Base-by-base conservation (phyloP, 495 filamentous ascomycete species). In the Penicillium silybi region DNA sequence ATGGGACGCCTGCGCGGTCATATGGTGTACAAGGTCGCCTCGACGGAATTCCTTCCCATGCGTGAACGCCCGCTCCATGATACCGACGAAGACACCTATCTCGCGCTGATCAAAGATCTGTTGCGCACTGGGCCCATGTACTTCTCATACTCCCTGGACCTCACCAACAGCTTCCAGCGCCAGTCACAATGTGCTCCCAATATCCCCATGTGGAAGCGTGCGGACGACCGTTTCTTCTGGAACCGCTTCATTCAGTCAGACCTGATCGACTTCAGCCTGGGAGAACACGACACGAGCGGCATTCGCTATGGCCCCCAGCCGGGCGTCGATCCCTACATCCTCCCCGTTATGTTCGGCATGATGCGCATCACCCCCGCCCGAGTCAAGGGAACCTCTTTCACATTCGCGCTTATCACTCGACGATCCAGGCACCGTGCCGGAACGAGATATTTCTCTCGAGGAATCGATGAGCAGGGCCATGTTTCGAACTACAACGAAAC, bases 161-260 rank as follows among this genome's bases (percentile, higher is more conserved):
- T 98, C 54, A 98, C 93, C 42, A 97, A 92, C 73, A 89, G 80
- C 66, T 95, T 96, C 71, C 93, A 98, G 70, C 80, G 95, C 44
- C 93, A 97, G 69, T 80, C 89, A 2, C 81, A 89, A 48, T 72
- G 78, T 19, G 81, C 96, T 56, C 59, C 71, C 18, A 76, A 77
- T 27, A 73, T 77, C 45, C 92, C 93, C 10, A 74, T 97, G 47
- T 98, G 93, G 93, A 84, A 87, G 70, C 75, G 90, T 52, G 88
- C 95, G 46, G 93, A 98, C 70, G 92, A 98, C 59, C 85, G 93
- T 46, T 97, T 98, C 75, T 98, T 96, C 77, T 98, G 92, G 92
- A 98, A 98, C 67, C 83, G 85, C 46, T 95, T 96, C 62, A 75
- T 97, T 42, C 88, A 92, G 67, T 85, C 86, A 3, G 92, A 97